Percentiles rank a stretch among this genome's conserved stretches.
Conservation (phyloP, 805 yeast species). For the Ogataea pini region DNA sequence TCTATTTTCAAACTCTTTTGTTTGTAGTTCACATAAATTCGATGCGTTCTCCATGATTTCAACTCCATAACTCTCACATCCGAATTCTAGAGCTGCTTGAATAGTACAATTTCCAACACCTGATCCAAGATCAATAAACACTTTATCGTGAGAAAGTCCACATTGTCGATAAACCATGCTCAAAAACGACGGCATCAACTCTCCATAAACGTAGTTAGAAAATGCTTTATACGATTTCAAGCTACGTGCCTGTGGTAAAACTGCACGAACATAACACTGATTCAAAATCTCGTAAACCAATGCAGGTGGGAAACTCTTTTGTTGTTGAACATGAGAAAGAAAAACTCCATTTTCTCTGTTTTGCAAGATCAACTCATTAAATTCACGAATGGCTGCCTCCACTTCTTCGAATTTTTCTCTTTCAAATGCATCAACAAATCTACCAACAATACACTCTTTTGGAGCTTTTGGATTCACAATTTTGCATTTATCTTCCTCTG, state of each 20-base stretch:
- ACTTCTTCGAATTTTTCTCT: conserved; percentile 34
- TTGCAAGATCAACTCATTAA: conserved; percentile 41
- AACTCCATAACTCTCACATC: conserved; percentile 84
- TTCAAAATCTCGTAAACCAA: conserved; percentile 68
- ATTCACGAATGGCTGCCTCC: conserved; percentile 40
- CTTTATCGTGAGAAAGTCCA: conserved; percentile 49
- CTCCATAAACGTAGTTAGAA: conserved; percentile 90
- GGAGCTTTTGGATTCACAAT: conserved; percentile 40
- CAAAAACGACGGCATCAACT: conserved; percentile 75
- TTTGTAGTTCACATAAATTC: conserved; percentile 61
- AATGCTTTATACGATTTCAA: conserved; percentile 78
- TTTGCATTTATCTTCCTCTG: conserved; percentile 34
- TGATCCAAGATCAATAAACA: conserved; percentile 87
- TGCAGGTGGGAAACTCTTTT: conserved; percentile 37
- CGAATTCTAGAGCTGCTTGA: conserved; percentile 86
- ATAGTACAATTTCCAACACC: conserved; percentile 93
- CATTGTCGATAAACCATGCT: conserved; percentile 66
- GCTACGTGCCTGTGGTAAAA: conserved; percentile 68
- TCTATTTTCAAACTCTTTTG: conserved; percentile 56
- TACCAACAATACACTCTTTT: conserved; percentile 40
- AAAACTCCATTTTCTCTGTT: conserved; percentile 37
- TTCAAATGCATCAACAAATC: conserved; percentile 37
- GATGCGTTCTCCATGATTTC: conserved; percentile 88
- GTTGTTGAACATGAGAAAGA: conserved; percentile 19
- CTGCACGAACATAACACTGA: conserved; percentile 73